Base-by-base conservation (phyloP, 2,329 filamentous ascomycete genomes). In the Endocalyx cinctus region DNA sequence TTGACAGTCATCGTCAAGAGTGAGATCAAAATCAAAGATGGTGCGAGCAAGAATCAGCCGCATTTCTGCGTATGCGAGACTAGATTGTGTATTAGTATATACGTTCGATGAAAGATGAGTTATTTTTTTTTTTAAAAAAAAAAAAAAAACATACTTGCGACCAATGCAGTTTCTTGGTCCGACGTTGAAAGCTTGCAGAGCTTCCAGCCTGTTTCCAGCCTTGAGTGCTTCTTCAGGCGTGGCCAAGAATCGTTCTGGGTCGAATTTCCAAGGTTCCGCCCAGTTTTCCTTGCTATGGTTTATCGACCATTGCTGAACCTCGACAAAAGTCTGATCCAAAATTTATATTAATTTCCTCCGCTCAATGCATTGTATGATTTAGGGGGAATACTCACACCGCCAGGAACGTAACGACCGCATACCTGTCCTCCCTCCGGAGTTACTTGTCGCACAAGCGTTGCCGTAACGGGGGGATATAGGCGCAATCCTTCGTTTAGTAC, bases 21-120 rank as follows among this genome's bases (percentile, higher is more conserved):
- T 46, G 28, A 70, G 40, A 28, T 72, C 67, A 35, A 72, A 72
- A 14, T 62, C 58, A 35, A 53, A 70, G 2, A 73, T 41, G 5
- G 74, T 33, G 7, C 62, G 59, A 2, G 64, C 58, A 2, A 71
- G 38, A 8, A 70, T 62, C 4, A 72, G 40, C 1, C 69, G 62
- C 62, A 73, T 65, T 44, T 74, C 69, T 4, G 59, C 58, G 28
- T 66, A 66, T 1, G 69, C 69, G 18, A 70, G 58, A 36, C 59
- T 55, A 26, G 14, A 17, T 6, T 25, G 4, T 12, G n/a, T n/a
- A n/a, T n/a, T n/a, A n/a, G n/a, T n/a, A n/a, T n/a, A n/a, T n/a
- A n/a, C n/a, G n/a, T n/a, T n/a, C n/a, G n/a, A n/a, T n/a, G n/a
- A n/a, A n/a, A n/a, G n/a, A n/a, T n/a, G n/a, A n/a, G n/a, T n/a